phyloP scores from a whole-genome alignment of 257 asterid genomes.

The Solanum rostratum region DNA sequence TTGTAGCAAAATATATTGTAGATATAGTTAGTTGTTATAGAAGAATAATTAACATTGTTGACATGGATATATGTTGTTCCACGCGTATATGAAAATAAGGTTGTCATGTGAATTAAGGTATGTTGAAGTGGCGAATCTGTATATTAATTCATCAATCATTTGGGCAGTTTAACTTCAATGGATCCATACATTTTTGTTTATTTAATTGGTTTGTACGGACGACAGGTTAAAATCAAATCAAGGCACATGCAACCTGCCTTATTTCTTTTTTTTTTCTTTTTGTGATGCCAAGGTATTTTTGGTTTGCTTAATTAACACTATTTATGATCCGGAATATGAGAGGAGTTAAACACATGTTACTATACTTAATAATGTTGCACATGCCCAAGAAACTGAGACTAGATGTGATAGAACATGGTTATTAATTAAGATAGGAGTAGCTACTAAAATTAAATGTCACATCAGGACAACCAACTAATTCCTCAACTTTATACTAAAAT shows the following conservation, averaged over 20 bases:
- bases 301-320: not conserved
- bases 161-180: not conserved
- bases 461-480: no score
- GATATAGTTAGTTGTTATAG: not conserved
- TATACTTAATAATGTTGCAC: not conserved
- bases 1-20: no score
- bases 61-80: not conserved
- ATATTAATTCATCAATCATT: not conserved
- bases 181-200: not conserved
- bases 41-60: not conserved
- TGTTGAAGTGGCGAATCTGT: not conserved
- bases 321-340: no score
- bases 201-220: not conserved
- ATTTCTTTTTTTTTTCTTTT: not conserved
- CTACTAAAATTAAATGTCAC: no score
- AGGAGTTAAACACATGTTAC: not conserved
- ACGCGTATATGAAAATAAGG: constrained; percentile 6
- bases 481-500: no score
- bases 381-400: no score
- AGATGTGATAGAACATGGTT: not conserved
- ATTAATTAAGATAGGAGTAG: no score
- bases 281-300: not conserved
- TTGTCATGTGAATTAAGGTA: not conserved
- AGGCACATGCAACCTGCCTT: not conserved
- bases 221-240: not conserved